Conservation (phyloP, 306 rosid genomes). For the Coriaria nepalensis region DNA sequence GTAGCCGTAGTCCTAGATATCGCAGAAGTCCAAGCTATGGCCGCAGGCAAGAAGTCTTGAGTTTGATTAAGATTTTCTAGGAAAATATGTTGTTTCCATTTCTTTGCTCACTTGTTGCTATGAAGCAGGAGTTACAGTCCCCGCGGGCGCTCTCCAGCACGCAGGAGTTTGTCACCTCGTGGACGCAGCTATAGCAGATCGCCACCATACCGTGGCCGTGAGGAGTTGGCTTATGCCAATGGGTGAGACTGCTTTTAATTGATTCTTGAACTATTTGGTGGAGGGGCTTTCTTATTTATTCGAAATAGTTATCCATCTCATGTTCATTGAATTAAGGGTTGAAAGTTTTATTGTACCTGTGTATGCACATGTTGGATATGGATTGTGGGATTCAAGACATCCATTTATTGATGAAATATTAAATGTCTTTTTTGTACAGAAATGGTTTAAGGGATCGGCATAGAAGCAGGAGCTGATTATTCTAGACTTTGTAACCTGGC, state of each 20-base stretch:
- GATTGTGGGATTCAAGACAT: no score
- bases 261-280: neutral
- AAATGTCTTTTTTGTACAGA: conserved; percentile 29
- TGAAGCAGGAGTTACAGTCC: conserved; percentile 76
- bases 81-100: no score
- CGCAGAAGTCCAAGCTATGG: conserved; percentile 96
- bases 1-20: conserved; percentile 90
- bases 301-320: no score
- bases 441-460: conserved; percentile 84
- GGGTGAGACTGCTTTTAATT: conserved; percentile 32
- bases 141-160: conserved; percentile 66
- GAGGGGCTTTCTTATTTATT: neutral
- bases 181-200: conserved; percentile 78
- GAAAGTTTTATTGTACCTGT: conserved; percentile 2
- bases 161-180: conserved; percentile 78
- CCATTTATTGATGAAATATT: no score
- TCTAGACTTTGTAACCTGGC: conserved; percentile 12
- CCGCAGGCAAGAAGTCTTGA: no score
- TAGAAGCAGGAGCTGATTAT: conserved; percentile 77
- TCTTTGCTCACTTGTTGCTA: neutral
- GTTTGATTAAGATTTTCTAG: no score
- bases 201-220: conserved; percentile 69
- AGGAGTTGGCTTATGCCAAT: conserved; percentile 67
- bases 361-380: conserved; percentile 1
- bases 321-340: no score